Conservation (phyloP, 805 yeast genomes). For the Metschnikowia henanensis region DNA sequence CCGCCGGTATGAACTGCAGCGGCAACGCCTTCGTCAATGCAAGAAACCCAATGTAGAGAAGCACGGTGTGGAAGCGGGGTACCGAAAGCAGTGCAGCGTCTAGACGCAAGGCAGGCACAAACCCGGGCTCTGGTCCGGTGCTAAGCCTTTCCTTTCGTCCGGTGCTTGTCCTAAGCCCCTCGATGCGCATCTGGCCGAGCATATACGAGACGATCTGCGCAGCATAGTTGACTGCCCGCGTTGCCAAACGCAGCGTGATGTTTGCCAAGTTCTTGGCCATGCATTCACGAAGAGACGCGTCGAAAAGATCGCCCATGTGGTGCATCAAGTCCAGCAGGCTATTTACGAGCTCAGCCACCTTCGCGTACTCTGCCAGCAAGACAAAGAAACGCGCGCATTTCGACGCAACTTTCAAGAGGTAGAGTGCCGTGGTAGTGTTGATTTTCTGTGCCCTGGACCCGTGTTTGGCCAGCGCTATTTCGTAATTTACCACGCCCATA, state of each 20-base stretch:
- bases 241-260: slow-evolving; percentile 36
- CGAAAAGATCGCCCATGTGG: slow-evolving; percentile 41
- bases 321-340: slow-evolving; percentile 39
- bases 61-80: slow-evolving; percentile 54
- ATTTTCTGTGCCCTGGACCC: not conserved
- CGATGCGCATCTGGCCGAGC: slow-evolving; percentile 30
- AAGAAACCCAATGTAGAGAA: slow-evolving; percentile 53
- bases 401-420: slow-evolving; percentile 33
- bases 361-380: slow-evolving; percentile 28
- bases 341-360: slow-evolving; percentile 50
- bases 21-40: slow-evolving; percentile 31
- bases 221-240: slow-evolving; percentile 37
- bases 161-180: not conserved
- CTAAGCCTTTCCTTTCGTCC: too few species aligned
- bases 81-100: slow-evolving; percentile 35
- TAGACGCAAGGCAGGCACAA: slow-evolving; percentile 15
- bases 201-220: slow-evolving; percentile 41
- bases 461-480: slow-evolving; percentile 4
- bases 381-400: slow-evolving; percentile 35
- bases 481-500: slow-evolving; percentile 7
- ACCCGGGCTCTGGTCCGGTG: not conserved
- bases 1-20: slow-evolving; percentile 17
- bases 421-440: slow-evolving; percentile 24
- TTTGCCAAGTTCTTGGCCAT: slow-evolving; percentile 67
- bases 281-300: slow-evolving; percentile 59